Percentiles rank a stretch among this genome's conserved stretches.
These are phyloP conservation scores for Arachis hypogaea DNA, from an alignment of 306 rosid genomes.

Conservation along the genomic window DNA sequence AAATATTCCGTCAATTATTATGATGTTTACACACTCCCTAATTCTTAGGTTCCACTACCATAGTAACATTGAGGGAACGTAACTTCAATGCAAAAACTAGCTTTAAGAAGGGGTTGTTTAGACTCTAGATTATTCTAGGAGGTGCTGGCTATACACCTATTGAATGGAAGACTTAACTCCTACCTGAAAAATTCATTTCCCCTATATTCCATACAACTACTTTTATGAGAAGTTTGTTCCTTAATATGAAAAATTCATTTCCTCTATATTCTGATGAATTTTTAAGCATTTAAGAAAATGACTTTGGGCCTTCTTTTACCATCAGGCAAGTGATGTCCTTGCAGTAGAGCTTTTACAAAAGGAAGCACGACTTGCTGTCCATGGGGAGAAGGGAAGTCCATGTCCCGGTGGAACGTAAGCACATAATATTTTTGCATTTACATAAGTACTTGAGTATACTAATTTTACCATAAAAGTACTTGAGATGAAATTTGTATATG, in stretches of 20 bases:
- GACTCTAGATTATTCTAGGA: not conserved
- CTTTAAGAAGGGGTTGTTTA: not conserved
- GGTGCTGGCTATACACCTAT: not conserved
- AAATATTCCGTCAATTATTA: slow-evolving; percentile 11
- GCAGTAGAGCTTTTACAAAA: slow-evolving; percentile 95
- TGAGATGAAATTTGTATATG: slow-evolving; percentile 21
- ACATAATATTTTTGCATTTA: slow-evolving; percentile 1
- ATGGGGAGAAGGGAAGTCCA: slow-evolving; percentile 83
- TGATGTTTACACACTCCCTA: not conserved
- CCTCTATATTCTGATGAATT: not conserved
- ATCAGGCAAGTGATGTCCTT: slow-evolving; percentile 93
- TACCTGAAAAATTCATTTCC: no score
- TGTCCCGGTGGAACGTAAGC: slow-evolving; percentile 94
- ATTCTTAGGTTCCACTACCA: not conserved
- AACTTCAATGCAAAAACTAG: no score
- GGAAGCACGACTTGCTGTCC: slow-evolving; percentile 84
- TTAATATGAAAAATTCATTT: no score
- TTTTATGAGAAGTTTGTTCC: slow-evolving; percentile 1
- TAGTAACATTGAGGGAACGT: not conserved
- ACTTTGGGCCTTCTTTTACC: slow-evolving; percentile 36
- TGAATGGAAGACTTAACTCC: not conserved
- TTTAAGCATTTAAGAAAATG: not conserved
- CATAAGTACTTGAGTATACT: not conserved
- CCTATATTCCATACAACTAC: not conserved
- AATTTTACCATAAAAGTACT: not conserved